Evolutionary conservation across 257 asterid species (phyloP).

Genomic region (Lycium barbarum): DNA sequence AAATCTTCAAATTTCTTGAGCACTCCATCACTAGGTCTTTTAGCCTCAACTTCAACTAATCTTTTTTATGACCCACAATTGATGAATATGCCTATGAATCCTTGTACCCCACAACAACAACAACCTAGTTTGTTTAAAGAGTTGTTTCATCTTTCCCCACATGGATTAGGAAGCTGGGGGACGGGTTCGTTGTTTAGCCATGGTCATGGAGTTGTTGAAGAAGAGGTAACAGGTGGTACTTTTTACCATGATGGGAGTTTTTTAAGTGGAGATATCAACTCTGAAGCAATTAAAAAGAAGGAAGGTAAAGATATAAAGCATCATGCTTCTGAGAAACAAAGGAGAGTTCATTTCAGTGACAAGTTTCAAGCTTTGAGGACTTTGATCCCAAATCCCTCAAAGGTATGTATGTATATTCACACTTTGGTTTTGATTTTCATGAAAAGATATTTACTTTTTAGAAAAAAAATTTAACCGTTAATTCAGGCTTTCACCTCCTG

Average conservation of each 20-base stretch:
- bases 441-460: background rate
- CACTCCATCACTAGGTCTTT: constrained; percentile 67
- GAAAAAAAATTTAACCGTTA: too few species aligned
- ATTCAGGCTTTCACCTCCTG: too few species aligned
- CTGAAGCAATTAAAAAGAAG: constrained; percentile 45
- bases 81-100: constrained; percentile 58
- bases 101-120: constrained; percentile 49
- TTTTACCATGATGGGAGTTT: constrained; percentile 62
- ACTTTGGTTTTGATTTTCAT: background rate
- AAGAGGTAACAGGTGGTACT: constrained; percentile 50
- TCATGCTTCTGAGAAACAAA: constrained; percentile 75
- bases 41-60: constrained; percentile 41
- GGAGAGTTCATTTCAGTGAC: constrained; percentile 72
- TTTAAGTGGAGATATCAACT: constrained; percentile 56
- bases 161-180: constrained; percentile 47
- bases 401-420: constrained; percentile 50
- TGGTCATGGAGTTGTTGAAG: constrained; percentile 59
- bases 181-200: constrained; percentile 50
- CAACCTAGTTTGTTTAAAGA: constrained; percentile 82
- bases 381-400: constrained; percentile 72
- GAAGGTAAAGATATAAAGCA: constrained; percentile 69
- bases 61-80: constrained; percentile 56
- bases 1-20: background rate
- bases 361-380: constrained; percentile 59
- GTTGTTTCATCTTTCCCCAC: constrained; percentile 68